These are phyloP conservation scores for Canavalia ensiformis DNA, from an alignment of 306 rosid species.

Conservation along the genomic window DNA sequence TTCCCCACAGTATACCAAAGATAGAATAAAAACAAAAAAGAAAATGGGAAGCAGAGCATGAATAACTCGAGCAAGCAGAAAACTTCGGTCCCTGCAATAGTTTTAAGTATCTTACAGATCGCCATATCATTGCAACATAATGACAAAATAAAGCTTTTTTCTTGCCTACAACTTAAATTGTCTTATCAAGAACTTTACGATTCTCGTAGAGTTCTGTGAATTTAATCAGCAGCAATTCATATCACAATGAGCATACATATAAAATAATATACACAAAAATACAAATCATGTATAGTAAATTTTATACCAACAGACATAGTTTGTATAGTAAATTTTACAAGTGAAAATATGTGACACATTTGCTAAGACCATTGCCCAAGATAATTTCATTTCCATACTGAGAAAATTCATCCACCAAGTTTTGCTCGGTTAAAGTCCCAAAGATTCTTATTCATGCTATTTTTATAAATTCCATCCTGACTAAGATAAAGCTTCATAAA, in stretches of 20 bases:
- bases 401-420: not conserved
- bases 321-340: not conserved
- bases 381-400: not conserved
- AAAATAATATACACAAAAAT: not conserved
- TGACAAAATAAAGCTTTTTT: slow-evolving; percentile 1
- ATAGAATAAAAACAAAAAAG: not conserved
- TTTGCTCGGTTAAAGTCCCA: slow-evolving; percentile 1
- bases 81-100: not conserved
- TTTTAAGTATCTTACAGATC: not conserved
- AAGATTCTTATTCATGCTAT: not conserved
- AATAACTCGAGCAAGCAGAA: not conserved
- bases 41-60: slow-evolving; percentile 29
- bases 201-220: not conserved
- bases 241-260: not conserved
- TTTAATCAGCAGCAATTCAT: not conserved
- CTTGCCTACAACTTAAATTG: not conserved
- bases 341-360: slow-evolving; percentile 10
- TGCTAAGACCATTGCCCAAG: not conserved
- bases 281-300: not conserved
- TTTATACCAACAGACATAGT: not conserved
- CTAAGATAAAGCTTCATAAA: not conserved
- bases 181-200: not conserved
- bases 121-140: slow-evolving; percentile 2
- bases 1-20: not conserved
- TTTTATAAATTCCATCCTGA: not conserved